A percentile compares a stretch with the other conserved stretches of the same genome.
These are phyloP conservation scores for Populus simonii DNA, from an alignment of 345 rosid genomes.

Conservation along the genomic window DNA sequence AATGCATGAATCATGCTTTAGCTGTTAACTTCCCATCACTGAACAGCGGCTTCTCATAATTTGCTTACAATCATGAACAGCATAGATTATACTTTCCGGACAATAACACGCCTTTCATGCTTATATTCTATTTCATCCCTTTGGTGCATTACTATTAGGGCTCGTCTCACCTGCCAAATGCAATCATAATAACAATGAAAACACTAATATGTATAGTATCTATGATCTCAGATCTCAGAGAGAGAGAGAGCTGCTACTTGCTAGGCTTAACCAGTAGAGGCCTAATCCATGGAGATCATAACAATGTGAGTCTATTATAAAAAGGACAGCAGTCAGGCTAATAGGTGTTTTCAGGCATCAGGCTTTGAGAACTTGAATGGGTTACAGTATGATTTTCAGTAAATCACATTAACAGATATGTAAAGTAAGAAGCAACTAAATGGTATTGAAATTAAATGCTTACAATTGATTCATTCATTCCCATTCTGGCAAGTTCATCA, in stretches of 20 bases:
- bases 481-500: slow-evolving; percentile 83
- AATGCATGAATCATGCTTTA: neutral
- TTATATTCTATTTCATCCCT: slow-evolving; percentile 95
- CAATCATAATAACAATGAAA: neutral
- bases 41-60: neutral
- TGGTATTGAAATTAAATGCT: slow-evolving; percentile 22
- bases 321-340: neutral
- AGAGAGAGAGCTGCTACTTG: neutral
- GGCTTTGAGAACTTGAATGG: neutral
- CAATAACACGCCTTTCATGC: slow-evolving; percentile 75
- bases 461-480: slow-evolving; percentile 88
- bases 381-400: neutral
- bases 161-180: slow-evolving; percentile 75
- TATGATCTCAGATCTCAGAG: too few species aligned
- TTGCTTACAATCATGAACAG: neutral
- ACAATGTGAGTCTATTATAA: neutral
- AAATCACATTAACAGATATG: neutral
- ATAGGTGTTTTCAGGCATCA: neutral
- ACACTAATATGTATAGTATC: neutral
- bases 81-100: slow-evolving; percentile 46
- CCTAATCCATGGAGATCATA: neutral
- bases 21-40: neutral
- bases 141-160: slow-evolving; percentile 94
- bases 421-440: neutral
- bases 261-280: neutral